These are phyloP conservation scores for Malus hybrid DNA, from an alignment of 331 rosid genomes.

Conservation along the genomic window DNA sequence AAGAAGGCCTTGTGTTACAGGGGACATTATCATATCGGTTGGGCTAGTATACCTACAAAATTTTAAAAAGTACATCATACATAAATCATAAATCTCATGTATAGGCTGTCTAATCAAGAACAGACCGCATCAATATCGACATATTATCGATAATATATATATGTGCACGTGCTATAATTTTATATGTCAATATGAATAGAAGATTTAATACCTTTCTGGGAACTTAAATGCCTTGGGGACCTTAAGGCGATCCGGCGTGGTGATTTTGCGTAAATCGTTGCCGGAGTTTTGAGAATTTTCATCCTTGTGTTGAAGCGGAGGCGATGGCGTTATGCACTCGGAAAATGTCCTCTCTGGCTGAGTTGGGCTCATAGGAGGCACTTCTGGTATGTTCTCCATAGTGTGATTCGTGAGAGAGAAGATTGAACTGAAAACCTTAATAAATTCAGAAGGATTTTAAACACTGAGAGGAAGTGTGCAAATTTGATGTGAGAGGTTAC, in stretches of 20 bases:
- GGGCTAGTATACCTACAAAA: slow-evolving; percentile 72
- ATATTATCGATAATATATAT: too few relatives aligned
- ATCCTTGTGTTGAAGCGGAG: slow-evolving; percentile 20
- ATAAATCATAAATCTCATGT: not conserved
- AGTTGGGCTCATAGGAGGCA: slow-evolving; percentile 28
- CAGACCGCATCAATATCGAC: not conserved
- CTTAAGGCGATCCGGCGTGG: slow-evolving; percentile 64
- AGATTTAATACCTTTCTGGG: slow-evolving; percentile 62
- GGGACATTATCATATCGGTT: slow-evolving; percentile 76
- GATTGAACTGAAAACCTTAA: not conserved
- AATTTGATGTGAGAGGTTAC: slow-evolving; percentile 11
- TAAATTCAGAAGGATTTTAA: not conserved
- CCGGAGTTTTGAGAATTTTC: slow-evolving; percentile 21
- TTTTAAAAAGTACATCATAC: not conserved
- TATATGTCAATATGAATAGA: not conserved
- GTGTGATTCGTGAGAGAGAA: not conserved
- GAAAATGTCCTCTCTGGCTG: slow-evolving; percentile 13
- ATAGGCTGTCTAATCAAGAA: not conserved
- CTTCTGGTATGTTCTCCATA: slow-evolving; percentile 37
- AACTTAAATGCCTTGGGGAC: slow-evolving; percentile 79
- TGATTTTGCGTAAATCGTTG: slow-evolving; percentile 42
- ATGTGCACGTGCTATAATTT: not conserved
- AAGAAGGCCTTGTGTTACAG: slow-evolving; percentile 68
- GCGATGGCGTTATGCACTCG: slow-evolving; percentile 39
- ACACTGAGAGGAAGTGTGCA: not conserved